Evolutionary conservation across 1,284 basidiomycete genomes (phyloP).

Genomic region (Taiwanofungus camphoratus): DNA sequence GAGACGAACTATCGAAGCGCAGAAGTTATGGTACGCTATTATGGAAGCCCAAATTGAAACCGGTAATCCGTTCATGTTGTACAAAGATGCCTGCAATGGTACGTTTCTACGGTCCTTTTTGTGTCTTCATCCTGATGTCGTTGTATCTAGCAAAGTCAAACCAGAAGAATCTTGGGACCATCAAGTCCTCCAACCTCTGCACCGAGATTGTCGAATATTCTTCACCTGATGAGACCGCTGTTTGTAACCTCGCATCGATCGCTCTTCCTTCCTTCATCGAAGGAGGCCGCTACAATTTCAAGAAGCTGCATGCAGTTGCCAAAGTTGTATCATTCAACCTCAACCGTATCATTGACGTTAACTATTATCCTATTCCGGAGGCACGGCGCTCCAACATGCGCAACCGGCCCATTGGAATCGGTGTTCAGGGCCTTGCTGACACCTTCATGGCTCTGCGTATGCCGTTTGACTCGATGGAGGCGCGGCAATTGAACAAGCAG

Average conservation of each 20-base stretch:
- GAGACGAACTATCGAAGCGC: constrained; percentile 86
- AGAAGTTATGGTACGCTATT: constrained; percentile 99
- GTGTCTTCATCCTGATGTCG: constrained; percentile 1
- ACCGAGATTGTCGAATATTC: constrained; percentile 99
- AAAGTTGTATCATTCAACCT: constrained; percentile 94
- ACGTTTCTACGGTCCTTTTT: constrained; percentile 22
- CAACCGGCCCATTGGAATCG: constrained; percentile 96
- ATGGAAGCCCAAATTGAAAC: constrained; percentile 98
- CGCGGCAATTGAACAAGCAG: constrained; percentile 86
- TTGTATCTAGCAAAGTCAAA: constrained; percentile 80
- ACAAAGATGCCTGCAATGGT: constrained; percentile 91
- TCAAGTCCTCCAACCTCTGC: constrained; percentile 99
- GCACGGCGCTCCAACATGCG: constrained; percentile 94
- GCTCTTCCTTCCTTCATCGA: constrained; percentile 88
- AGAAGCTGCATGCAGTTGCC: constrained; percentile 90
- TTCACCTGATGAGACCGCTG: constrained; percentile 95
- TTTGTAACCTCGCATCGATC: constrained; percentile 98
- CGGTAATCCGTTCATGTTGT: constrained; percentile 96
- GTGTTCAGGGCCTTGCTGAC: constrained; percentile 98
- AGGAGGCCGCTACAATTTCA: constrained; percentile 81
- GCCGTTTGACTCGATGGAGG: constrained; percentile 91
- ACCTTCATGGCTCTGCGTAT: constrained; percentile 97
- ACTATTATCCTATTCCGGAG: constrained; percentile 92
- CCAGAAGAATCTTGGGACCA: constrained; percentile 97
- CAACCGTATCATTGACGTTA: constrained; percentile 91